These are phyloP conservation scores for Peribolospora baueri DNA, from an alignment of 768 basidiomycete species.

Conservation along the genomic window DNA sequence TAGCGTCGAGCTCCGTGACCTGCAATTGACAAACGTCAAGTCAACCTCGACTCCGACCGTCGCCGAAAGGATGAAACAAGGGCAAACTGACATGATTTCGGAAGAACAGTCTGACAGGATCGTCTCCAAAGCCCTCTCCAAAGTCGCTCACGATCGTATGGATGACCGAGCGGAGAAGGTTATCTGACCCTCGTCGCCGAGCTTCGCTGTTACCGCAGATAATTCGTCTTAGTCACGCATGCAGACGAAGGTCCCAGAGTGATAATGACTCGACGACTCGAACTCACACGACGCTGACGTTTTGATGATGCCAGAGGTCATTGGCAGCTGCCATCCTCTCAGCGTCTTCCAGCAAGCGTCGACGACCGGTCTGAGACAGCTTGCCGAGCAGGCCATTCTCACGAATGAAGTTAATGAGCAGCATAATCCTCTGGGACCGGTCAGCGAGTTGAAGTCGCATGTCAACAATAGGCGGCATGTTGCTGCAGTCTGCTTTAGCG, in stretches of 20 bases:
- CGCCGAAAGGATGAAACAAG: neutral
- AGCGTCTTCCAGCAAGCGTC: constrained; percentile 51
- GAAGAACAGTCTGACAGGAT: constrained; percentile 66
- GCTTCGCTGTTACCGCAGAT: neutral
- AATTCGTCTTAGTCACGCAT: neutral
- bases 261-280: neutral
- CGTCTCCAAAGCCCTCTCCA: constrained; percentile 37
- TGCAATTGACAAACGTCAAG: constrained; percentile 9
- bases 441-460: constrained; percentile 49
- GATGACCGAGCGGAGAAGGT: constrained; percentile 40
- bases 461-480: constrained; percentile 54
- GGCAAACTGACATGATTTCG: constrained; percentile 25
- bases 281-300: constrained; percentile 18
- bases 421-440: constrained; percentile 48
- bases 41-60: neutral
- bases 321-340: constrained; percentile 64
- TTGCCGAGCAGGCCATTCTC: constrained; percentile 56
- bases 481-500: constrained; percentile 28
- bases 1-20: constrained; percentile 37
- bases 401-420: constrained; percentile 73
- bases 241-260: neutral
- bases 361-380: constrained; percentile 55
- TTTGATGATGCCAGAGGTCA: constrained; percentile 41
- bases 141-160: constrained; percentile 39
- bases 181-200: constrained; percentile 9